Base-by-base conservation (phyloP, 2,329 filamentous ascomycete genomes). In the Colletotrichum karsti region DNA sequence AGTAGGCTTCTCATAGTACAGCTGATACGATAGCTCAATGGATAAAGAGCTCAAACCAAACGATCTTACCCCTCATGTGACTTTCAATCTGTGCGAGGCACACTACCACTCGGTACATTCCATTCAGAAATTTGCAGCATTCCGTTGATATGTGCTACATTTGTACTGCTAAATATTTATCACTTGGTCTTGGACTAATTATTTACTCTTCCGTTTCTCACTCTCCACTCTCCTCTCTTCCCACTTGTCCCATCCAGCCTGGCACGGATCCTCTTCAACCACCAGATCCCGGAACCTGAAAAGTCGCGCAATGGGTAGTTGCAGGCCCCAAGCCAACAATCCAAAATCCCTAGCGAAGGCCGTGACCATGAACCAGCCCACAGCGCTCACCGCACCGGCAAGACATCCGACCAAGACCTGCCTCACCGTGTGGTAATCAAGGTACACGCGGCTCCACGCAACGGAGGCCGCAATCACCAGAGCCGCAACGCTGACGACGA, bases 181-280 rank as follows among this genome's bases (percentile, higher is more conserved):
- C 7, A 22, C 28, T 53, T 48, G 13, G 50, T 28, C 26, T 46
- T 41, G 41, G 20, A 42, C 20, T 55, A 46, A n/a, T 12, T 20
- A 68, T 39, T 24, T 70, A 9, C 33, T 69, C 66, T 77, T 81
- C 70, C 77, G 81, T 30, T 73, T 74, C 63, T 76, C 74, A 15
- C 73, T 76, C 26, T 78, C 79, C 41, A 74, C 74, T 72, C 82
- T 83, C 72, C 75, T 81, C 54, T 84, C 83, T 78, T 95, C 91
- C 94, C 95, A 98, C 77, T 93, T 91, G 80, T 95, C 93, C 95
- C 95, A 99, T 2, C 96, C 96, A 44, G 94, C 92, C 82, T 97
- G 94, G 35, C 91, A 91, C 73, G 97, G 81, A 79, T 98, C 95
- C 80, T 98, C 95, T 77, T 92, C 91, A 7, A 97, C 85, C 12